A percentile compares a stretch with the other conserved stretches of the same genome.
Evolutionary conservation across 805 yeast genomes (phyloP).

Genomic region (Metschnikowia noctiluminum): DNA sequence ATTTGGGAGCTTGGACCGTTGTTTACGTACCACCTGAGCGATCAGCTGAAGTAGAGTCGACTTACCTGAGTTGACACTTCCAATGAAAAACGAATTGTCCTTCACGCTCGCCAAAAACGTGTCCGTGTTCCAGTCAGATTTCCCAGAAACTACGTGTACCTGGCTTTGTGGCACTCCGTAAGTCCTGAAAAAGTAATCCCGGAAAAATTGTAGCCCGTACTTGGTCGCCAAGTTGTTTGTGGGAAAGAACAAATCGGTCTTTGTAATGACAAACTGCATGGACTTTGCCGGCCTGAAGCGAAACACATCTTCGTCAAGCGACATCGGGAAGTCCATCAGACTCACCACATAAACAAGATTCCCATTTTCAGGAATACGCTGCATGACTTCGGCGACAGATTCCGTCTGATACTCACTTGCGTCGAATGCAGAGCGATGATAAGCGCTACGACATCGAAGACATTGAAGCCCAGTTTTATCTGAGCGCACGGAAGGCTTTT

Average conservation of each 20-base stretch:
- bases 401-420: conserved; percentile 28
- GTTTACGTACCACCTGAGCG: conserved; percentile 20
- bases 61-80: conserved; percentile 70
- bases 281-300: conserved; percentile 31
- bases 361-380: conserved; percentile 41
- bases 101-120: conserved; percentile 37
- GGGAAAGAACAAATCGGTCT: conserved; percentile 43
- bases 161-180: conserved; percentile 33
- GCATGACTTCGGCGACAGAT: conserved; percentile 19
- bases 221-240: conserved; percentile 24
- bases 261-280: conserved; percentile 40
- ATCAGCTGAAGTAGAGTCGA: conserved; percentile 55
- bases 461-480: conserved; percentile 34
- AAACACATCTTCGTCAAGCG: conserved; percentile 39
- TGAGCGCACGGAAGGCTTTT: not conserved
- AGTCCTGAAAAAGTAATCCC: conserved; percentile 32
- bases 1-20: conserved; percentile 11
- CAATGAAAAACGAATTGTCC: conserved; percentile 50
- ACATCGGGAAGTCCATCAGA: conserved; percentile 70
- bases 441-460: conserved; percentile 53
- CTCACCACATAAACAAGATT: conserved; percentile 60
- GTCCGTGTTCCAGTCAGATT: conserved; percentile 49
- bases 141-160: conserved; percentile 51
- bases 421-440: conserved; percentile 39
- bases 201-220: conserved; percentile 28